Conservation (phyloP, 2,329 filamentous ascomycete genomes). For the Colletotrichum salicis region DNA sequence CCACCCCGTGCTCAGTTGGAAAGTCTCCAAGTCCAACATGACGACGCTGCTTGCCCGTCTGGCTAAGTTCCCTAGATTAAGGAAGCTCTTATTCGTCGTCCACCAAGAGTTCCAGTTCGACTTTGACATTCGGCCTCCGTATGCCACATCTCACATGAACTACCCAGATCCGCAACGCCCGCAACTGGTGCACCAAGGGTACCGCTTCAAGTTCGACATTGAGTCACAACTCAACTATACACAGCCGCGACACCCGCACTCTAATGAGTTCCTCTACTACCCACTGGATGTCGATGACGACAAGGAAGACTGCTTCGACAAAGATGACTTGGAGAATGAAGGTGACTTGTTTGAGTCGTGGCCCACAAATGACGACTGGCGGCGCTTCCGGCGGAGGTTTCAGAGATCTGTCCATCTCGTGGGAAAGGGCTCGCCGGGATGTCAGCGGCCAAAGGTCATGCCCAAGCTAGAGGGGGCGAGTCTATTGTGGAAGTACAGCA, state of each 20-base stretch:
- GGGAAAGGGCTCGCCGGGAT: conserved; percentile 43
- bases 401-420: conserved; percentile 45
- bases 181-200: conserved; percentile 56
- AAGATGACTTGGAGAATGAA: conserved; percentile 38
- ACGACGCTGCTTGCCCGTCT: conserved; percentile 53
- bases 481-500: conserved; percentile 37
- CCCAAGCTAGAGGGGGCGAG: conserved; percentile 36
- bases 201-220: conserved; percentile 59
- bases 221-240: conserved; percentile 57
- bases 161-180: conserved; percentile 41
- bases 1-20: conserved; percentile 58
- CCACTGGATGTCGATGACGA: conserved; percentile 46
- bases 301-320: conserved; percentile 39
- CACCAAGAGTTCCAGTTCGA: conserved; percentile 61
- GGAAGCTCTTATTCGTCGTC: conserved; percentile 56
- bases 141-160: conserved; percentile 24
- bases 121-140: conserved; percentile 47
- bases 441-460: conserved; percentile 14
- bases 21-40: conserved; percentile 56
- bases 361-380: conserved; percentile 54
- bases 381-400: conserved; percentile 48
- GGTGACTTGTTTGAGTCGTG: conserved; percentile 49
- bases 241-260: conserved; percentile 53
- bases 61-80: conserved; percentile 52
- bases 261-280: conserved; percentile 53